These are phyloP conservation scores for Diplodia seriata DNA, from an alignment of 2,329 filamentous ascomycete genomes.

Conservation along the genomic window DNA sequence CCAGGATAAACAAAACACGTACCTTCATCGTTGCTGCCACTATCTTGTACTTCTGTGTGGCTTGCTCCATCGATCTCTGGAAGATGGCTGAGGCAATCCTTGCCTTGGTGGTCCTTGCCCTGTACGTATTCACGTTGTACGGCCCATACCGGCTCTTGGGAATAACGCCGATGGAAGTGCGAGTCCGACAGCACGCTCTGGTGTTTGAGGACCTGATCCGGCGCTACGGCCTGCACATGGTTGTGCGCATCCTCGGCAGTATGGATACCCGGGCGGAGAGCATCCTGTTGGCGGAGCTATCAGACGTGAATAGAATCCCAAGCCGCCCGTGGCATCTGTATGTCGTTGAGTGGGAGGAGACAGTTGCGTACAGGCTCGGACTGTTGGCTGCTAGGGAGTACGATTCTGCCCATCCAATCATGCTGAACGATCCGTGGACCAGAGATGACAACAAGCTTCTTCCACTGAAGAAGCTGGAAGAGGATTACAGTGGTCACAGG, in stretches of 20 bases:
- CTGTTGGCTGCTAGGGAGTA: neutral
- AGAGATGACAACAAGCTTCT: neutral
- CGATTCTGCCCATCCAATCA: neutral
- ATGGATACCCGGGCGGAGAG: neutral
- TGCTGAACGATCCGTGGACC: neutral
- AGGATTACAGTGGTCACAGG: too few species aligned
- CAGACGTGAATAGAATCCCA: neutral
- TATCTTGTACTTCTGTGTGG: too few species aligned
- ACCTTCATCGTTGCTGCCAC: too few species aligned
- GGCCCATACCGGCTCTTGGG: too few species aligned
- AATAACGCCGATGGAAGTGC: neutral
- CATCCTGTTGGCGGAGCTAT: neutral
- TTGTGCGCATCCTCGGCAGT: neutral
- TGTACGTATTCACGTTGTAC: too few species aligned
- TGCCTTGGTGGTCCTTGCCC: too few species aligned
- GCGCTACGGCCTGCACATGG: neutral
- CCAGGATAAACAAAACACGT: too few species aligned
- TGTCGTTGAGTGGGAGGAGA: neutral
- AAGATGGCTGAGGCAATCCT: too few species aligned
- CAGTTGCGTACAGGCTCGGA: neutral
- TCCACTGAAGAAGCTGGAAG: too few species aligned
- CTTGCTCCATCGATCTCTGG: too few species aligned
- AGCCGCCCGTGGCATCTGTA: neutral
- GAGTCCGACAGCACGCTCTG: neutral
- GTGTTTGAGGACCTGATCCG: neutral